A percentile compares a stretch with the other conserved stretches of the same genome.
These are phyloP conservation scores for Didymella keratinophila DNA, from an alignment of 2,329 filamentous ascomycete species.

Conservation along the genomic window DNA sequence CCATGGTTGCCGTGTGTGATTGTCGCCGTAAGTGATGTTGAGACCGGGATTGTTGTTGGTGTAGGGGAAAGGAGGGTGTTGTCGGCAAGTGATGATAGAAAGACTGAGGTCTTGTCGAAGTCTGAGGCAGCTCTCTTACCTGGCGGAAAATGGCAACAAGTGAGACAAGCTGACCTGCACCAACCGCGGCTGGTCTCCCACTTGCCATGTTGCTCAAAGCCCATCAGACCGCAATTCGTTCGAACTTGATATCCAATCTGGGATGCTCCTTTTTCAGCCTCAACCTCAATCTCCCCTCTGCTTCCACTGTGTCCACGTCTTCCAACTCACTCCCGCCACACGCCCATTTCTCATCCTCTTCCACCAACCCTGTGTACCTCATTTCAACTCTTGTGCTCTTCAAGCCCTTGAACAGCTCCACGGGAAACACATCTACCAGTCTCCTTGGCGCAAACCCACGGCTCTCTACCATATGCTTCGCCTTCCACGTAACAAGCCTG, in stretches of 20 bases:
- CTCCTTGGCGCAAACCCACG: slow-evolving; percentile 10
- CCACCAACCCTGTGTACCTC: background rate
- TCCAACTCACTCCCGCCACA: slow-evolving; percentile 11
- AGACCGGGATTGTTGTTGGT: too few species aligned
- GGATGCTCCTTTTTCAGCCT: slow-evolving; percentile 2
- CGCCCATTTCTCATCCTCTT: slow-evolving; percentile 11
- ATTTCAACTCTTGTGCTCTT: slow-evolving; percentile 7
- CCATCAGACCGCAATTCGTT: slow-evolving; percentile 1
- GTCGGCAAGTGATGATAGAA: too few species aligned
- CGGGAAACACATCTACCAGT: slow-evolving; percentile 12
- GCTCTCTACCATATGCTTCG: slow-evolving; percentile 17
- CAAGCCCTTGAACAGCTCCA: slow-evolving; percentile 8
- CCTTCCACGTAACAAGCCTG: slow-evolving; percentile 11
- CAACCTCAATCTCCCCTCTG: slow-evolving; percentile 13
- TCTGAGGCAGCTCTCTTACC: too few species aligned
- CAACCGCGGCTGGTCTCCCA: background rate
- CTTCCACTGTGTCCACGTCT: slow-evolving; percentile 8
- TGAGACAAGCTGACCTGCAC: background rate
- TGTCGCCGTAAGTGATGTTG: too few species aligned
- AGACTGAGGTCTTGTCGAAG: too few species aligned
- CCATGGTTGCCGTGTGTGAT: too few species aligned
- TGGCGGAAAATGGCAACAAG: too few species aligned
- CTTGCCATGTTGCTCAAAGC: background rate
- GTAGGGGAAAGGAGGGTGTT: background rate
- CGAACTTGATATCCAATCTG: slow-evolving; percentile 1